Evolutionary conservation across 139 green algal species (phyloP), one percentile per base, ranked within the genome.

Genomic region (Chlorella sp.): DNA sequence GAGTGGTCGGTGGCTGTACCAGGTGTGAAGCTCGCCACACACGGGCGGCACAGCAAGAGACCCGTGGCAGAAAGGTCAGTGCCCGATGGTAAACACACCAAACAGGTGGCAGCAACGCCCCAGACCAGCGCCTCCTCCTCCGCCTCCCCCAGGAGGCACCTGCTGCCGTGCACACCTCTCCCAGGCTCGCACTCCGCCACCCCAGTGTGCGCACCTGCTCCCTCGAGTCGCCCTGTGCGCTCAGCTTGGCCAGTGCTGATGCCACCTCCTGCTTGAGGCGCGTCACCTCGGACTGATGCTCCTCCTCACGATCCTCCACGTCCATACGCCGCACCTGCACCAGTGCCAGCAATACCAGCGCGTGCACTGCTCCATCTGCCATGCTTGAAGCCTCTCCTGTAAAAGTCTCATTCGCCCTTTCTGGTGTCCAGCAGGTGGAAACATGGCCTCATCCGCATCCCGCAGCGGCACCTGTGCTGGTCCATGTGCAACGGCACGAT

Each of bases 221-320:
- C 22, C 64, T 55, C 1, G 32, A 27, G 0, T 68, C 60, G 5
- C 67, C 49, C 49, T 77, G 71, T 20, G 71, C 71, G 31, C 34
- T 49, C 10, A 77, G 71, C 66, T 64, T 59, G 29, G 31, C 60
- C 31, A 69, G 35, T 3, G 71, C 60, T 4, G 66, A 55, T 59
- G 30, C 42, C 55, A 75, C 65, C 36, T 80, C 70, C 33, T 61
- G 49, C 73, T 80, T 68, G 29, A 73, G 42, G n/a, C 60, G 34
- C 0, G 35, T 34, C 31, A 83, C 65, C 60, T 77, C 31, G 24
- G 55, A 36, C 36, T 55, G 35, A 31, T 77, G 62, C 26, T 70
- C 73, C 30, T 77, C 78, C 10, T 69, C 36, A 0, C 27, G 1
- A 22, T 83, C 78, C 31, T 83, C 70, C n/a, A 75, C 3, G 2